Evolutionary conservation across 2,329 filamentous ascomycete species (phyloP), one percentile per base, ranked within the genome.

Genomic region (Paecilomyces sp.): DNA sequence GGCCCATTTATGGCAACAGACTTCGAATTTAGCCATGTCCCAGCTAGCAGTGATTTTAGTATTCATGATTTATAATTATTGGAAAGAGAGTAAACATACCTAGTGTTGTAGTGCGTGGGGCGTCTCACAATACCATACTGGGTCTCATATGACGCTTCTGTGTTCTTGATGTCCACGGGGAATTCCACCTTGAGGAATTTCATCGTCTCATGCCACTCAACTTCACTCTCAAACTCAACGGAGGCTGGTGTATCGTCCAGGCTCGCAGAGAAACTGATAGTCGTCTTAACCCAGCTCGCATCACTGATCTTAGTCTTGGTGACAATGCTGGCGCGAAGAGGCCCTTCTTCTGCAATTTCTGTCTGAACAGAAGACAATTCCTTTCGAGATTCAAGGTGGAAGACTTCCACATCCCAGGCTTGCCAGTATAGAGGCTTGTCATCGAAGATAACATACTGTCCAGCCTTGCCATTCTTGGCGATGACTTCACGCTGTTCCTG

Each of bases 161-260:
- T 96, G 75, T 93, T 97, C 66, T 87, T 85, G 63, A 97, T 83
- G 68, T 95, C 88, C 63, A 97, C 92, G 0, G 94, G 93, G 77
- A 99, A 99, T 74, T 99, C 94, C 56, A 97, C 93, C 81, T 99
- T 99, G 70, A 99, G 84, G 81, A 97, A 97, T 72, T 94, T 96
- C 88, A 94, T 97, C 12, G 86, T 91, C 75, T 99, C 94, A 66
- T 88, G 89, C 94, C 94, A 99, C 71, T 97, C 91, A n/a, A 97
- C 90, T 66, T 95, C 91, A 56, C 88, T 89, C 50, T 86, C 83
- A 63, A 93, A 87, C 64, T 95, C 89, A 15, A 97, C 83, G 64
- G 86, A 87, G 0, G 88, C 88, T 33, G 85, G 83, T 34, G 86
- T 79, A 47, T 85, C 84, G 56, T 85, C 80, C 22, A 89, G 76